These are phyloP conservation scores for Tricholoma saponaceum DNA, from an alignment of 768 basidiomycete genomes.

Conservation along the genomic window DNA sequence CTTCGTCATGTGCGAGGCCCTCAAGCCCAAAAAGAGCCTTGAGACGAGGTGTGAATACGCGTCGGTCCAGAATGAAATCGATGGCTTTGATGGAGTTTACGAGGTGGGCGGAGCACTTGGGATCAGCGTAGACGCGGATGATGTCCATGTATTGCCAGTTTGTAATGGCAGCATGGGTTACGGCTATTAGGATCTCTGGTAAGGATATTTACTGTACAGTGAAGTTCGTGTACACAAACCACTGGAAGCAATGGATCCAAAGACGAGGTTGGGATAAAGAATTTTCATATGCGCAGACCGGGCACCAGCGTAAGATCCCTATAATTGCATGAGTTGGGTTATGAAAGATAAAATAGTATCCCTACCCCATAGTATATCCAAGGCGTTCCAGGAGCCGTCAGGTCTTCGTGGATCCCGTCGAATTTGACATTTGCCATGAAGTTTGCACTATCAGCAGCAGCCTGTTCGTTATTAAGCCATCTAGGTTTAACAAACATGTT, in stretches of 20 bases:
- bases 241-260: conserved; percentile 85
- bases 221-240: conserved; percentile 38
- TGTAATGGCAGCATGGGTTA: conserved; percentile 77
- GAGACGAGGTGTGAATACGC: conserved; percentile 43
- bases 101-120: conserved; percentile 54
- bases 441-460: conserved; percentile 86
- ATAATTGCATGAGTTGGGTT: conserved; percentile 6
- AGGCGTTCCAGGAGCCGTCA: conserved; percentile 69
- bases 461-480: conserved; percentile 87
- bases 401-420: conserved; percentile 60
- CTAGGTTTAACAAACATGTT: conserved; percentile 29
- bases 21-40: conserved; percentile 77
- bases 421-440: conserved; percentile 85
- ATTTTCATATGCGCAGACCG: conserved; percentile 89
- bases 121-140: conserved; percentile 65
- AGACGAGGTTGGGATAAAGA: conserved; percentile 85
- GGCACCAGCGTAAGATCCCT: conserved; percentile 92
- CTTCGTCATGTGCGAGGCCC: conserved; percentile 65
- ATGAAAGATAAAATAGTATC: background rate
- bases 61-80: conserved; percentile 53
- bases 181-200: conserved; percentile 39
- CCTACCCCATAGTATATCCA: conserved; percentile 94
- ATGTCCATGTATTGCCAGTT: conserved; percentile 91
- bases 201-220: background rate
- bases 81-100: conserved; percentile 55